Evolutionary conservation across 306 rosid genomes (phyloP).

Genomic region (Gastrolobium villosum): DNA sequence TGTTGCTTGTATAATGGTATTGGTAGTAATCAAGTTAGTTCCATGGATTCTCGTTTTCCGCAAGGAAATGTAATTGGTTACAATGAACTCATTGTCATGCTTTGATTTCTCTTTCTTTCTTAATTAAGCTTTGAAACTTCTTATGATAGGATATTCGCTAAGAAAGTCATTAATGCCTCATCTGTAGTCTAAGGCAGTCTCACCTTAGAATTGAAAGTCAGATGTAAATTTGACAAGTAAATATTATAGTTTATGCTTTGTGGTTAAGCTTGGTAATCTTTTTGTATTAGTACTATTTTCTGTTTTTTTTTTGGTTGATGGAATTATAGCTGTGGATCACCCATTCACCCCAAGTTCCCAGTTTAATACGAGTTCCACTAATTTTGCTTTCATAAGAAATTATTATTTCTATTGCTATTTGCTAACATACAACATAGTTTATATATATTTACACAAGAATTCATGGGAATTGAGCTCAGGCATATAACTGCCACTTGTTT

Average conservation of each 20-base stretch:
- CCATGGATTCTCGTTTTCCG: too few species aligned
- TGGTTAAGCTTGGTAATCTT: background rate
- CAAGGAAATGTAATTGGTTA: too few species aligned
- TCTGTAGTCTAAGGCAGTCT: background rate
- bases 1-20: background rate
- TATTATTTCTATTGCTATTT: background rate
- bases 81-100: background rate
- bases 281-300: background rate
- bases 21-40: background rate
- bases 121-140: background rate
- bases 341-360: constrained; percentile 8
- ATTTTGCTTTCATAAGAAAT: background rate
- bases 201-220: background rate
- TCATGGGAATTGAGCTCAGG: constrained; percentile 22
- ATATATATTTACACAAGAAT: constrained; percentile 35
- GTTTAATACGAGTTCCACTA: background rate
- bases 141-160: background rate
- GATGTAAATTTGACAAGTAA: constrained; percentile 1
- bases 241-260: background rate
- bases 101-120: background rate
- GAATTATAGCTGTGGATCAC: background rate
- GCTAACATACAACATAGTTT: background rate
- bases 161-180: background rate
- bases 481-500: constrained; percentile 20
- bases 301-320: background rate